phyloP scores from a whole-genome alignment of 2,329 filamentous ascomycete genomes.

The Xylariaceae sp. region DNA sequence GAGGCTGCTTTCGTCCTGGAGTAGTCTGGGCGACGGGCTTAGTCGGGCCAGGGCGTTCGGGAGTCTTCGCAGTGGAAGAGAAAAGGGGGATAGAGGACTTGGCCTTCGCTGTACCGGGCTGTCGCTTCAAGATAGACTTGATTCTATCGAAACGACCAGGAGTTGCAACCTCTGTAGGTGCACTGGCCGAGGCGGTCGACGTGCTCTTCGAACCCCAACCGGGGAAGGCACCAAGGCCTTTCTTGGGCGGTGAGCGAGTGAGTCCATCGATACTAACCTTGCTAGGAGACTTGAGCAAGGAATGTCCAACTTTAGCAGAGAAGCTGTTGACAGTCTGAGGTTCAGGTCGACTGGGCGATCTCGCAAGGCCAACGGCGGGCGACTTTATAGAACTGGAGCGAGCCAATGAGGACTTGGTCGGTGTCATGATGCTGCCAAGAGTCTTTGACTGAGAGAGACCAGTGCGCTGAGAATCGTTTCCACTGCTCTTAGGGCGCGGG shows the following conservation, averaged over 20 bases:
- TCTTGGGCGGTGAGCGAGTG: constrained; percentile 33
- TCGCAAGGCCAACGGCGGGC: constrained; percentile 48
- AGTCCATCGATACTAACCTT: constrained; percentile 36
- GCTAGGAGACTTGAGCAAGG: constrained; percentile 35
- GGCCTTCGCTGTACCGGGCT: constrained; percentile 36
- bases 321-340: constrained; percentile 37
- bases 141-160: constrained; percentile 50
- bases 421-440: constrained; percentile 61
- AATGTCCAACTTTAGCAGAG: constrained; percentile 43
- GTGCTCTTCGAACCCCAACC: constrained; percentile 50
- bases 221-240: constrained; percentile 34
- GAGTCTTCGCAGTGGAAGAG: constrained; percentile 41
- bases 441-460: constrained; percentile 42
- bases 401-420: constrained; percentile 69
- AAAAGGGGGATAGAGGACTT: constrained; percentile 47
- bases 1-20: constrained; percentile 60
- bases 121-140: constrained; percentile 52
- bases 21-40: constrained; percentile 55
- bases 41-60: constrained; percentile 37
- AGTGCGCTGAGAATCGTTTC: constrained; percentile 33
- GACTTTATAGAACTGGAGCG: constrained; percentile 53
- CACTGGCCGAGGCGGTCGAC: constrained; percentile 30
- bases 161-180: constrained; percentile 39
- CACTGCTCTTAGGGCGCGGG: constrained; percentile 43
- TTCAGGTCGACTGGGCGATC: constrained; percentile 49